Evolutionary conservation across 2,329 filamentous ascomycete genomes (phyloP).

Genomic region (Diaporthe ilicicola): DNA sequence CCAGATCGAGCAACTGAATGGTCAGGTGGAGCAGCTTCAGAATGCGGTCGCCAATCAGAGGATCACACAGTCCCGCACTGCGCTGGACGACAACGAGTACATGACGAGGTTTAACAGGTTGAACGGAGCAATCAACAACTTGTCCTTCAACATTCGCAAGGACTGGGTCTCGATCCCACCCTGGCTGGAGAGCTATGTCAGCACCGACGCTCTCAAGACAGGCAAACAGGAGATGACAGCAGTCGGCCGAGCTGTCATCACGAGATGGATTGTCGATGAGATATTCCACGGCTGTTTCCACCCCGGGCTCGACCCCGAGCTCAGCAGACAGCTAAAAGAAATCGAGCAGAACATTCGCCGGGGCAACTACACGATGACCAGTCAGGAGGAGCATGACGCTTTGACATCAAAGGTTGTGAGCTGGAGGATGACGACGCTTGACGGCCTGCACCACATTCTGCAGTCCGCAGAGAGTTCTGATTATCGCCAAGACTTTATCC

Average conservation of each 20-base stretch:
- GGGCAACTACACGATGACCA: constrained; percentile 76
- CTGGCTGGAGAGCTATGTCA: constrained; percentile 84
- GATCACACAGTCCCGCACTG: constrained; percentile 91
- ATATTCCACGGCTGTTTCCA: constrained; percentile 94
- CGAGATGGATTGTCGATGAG: constrained; percentile 88
- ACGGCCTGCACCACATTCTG: constrained; percentile 81
- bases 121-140: constrained; percentile 92
- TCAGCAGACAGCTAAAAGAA: constrained; percentile 82
- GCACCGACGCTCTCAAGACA: constrained; percentile 82
- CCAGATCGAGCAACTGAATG: constrained; percentile 87
- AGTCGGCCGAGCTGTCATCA: constrained; percentile 87
- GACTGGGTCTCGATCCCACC: constrained; percentile 84
- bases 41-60: constrained; percentile 98
- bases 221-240: constrained; percentile 99
- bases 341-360: constrained; percentile 89
- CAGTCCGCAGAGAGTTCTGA: constrained; percentile 71
- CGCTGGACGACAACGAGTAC: constrained; percentile 96
- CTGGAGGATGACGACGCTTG: constrained; percentile 93
- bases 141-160: constrained; percentile 96
- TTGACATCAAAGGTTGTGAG: constrained; percentile 86
- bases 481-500: constrained; percentile 74
- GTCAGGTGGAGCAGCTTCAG: constrained; percentile 92
- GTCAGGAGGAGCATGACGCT: constrained; percentile 88
- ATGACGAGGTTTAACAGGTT: constrained; percentile 86
- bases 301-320: constrained; percentile 78